Percentiles rank a stretch among this genome's conserved stretches.
Conservation (phyloP, 1,284 basidiomycete species). For the Heterobasidion occidentale region DNA sequence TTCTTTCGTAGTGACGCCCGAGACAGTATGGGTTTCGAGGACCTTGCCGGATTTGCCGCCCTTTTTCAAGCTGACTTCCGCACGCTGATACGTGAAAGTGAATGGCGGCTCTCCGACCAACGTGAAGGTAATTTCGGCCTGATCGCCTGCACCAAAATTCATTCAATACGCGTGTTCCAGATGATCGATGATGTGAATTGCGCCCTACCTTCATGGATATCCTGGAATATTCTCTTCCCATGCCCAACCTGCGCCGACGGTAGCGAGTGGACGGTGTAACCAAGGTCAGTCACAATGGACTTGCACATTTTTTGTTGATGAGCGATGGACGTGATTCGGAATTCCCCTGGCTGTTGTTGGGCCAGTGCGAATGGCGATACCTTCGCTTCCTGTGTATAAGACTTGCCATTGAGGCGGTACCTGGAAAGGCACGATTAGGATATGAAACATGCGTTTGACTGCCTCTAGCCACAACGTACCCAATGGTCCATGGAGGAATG, state of each 20-base stretch:
- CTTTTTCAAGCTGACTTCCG: constrained; percentile 59
- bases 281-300: constrained; percentile 69
- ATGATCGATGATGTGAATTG: not conserved
- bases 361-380: constrained; percentile 77
- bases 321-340: constrained; percentile 79
- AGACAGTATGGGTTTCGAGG: constrained; percentile 83
- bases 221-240: constrained; percentile 74
- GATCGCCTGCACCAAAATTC: constrained; percentile 49
- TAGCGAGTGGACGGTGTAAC: constrained; percentile 73
- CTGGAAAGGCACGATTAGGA: not conserved
- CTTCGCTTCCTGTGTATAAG: constrained; percentile 69
- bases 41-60: constrained; percentile 62
- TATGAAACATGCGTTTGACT: not conserved
- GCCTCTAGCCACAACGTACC: constrained; percentile 36
- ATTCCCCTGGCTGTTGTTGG: constrained; percentile 77
- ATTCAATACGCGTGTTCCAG: no score
- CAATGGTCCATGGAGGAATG: constrained; percentile 91
- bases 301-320: constrained; percentile 90
- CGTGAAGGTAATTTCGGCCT: constrained; percentile 88
- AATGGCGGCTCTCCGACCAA: constrained; percentile 91
- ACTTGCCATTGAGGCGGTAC: constrained; percentile 50
- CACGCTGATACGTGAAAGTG: constrained; percentile 88
- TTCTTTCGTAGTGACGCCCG: constrained; percentile 66
- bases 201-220: constrained; percentile 75
- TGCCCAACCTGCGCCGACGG: constrained; percentile 85